phyloP scores from a whole-genome alignment of 352 stramenopile species.

The Phytopythium chamaehyphon region DNA sequence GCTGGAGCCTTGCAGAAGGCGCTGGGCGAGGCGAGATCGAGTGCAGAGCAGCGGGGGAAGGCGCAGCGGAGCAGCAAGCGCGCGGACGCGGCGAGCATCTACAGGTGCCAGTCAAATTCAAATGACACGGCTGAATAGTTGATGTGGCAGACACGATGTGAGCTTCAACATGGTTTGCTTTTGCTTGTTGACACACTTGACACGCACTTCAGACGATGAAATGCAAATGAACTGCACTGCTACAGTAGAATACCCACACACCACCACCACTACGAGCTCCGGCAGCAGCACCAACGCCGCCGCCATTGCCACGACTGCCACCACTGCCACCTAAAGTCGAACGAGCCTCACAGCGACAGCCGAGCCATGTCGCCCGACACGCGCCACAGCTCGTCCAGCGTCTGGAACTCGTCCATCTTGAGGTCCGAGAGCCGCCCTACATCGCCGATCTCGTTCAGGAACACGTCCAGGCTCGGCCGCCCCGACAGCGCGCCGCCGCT shows the following conservation, averaged over 20 bases:
- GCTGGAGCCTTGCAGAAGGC: not conserved
- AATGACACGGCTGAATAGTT: no score
- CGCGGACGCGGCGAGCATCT: not conserved
- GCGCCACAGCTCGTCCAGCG: constrained; percentile 75
- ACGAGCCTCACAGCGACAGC: constrained; percentile 57
- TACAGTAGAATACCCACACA: constrained; percentile 15
- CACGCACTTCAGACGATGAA: not conserved
- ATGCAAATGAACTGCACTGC: constrained; percentile 1
- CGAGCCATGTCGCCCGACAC: constrained; percentile 85
- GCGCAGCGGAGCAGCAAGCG: not conserved
- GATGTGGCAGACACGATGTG: no score
- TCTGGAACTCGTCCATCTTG: constrained; percentile 85
- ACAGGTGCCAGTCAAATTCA: not conserved
- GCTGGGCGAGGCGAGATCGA: not conserved
- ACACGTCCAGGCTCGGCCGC: constrained; percentile 64
- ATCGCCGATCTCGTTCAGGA: constrained; percentile 78
- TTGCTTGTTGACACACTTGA: not conserved
- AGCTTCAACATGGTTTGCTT: no score
- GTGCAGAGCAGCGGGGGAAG: not conserved
- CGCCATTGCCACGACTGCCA: not conserved
- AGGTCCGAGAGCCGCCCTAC: constrained; percentile 77
- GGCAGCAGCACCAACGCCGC: not conserved
- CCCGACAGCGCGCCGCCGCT: constrained; percentile 43
- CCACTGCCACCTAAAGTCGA: constrained; percentile 12
- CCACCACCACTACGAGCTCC: constrained; percentile 12